Base-by-base conservation (phyloP, 306 rosid genomes). In the Lathyrus sativus region DNA sequence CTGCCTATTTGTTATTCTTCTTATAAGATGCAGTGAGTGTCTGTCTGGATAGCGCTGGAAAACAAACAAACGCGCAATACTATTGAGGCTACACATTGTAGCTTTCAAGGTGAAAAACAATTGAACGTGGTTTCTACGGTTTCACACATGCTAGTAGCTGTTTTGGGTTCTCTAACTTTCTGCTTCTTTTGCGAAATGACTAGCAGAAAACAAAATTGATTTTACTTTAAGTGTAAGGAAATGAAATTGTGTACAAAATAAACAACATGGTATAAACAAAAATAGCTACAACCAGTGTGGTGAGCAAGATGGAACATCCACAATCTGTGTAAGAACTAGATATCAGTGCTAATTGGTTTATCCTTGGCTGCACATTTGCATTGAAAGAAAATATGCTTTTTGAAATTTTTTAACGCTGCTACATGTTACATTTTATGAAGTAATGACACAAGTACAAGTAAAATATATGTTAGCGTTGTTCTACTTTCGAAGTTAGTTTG, bases 1-100 rank as follows among this genome's bases (percentile, higher is more conserved):
- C 72, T 42, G 41, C 60, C 33, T 4, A 24, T 26, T 66, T 45
- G 46, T 38, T 63, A 50, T 44, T 38, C 62, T 67, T 44, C 17
- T 44, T 50, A 37, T 64, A 62, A 44, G 28, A 31, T 22, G 46
- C 29, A 24, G 26, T 4, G 50, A 44, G 50, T 44, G 18, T 5
- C 11, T 44, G 18, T 5, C 11, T 44, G 17, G 49, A 44, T 44
- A 12, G 49, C 2, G 2, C 14, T 44, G 49, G 15, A 13, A 44
- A 44, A 5, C 8, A 33, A 13, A 12, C 49, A 44, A 44, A 44
- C 49, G 6, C 17, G 14, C 15, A 12, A 44, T 44, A 44, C 7
- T 44, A 5, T 12, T 44, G 49, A 44, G 12, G 49, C 49, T 4
- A 13, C 7, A 13, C 38, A 33, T 33, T 33, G 38, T 33, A 33